Percentiles rank a stretch among this genome's conserved stretches.
Conservation (phyloP, 169 alveolate genomes). For the Plasmodium gaboni region DNA sequence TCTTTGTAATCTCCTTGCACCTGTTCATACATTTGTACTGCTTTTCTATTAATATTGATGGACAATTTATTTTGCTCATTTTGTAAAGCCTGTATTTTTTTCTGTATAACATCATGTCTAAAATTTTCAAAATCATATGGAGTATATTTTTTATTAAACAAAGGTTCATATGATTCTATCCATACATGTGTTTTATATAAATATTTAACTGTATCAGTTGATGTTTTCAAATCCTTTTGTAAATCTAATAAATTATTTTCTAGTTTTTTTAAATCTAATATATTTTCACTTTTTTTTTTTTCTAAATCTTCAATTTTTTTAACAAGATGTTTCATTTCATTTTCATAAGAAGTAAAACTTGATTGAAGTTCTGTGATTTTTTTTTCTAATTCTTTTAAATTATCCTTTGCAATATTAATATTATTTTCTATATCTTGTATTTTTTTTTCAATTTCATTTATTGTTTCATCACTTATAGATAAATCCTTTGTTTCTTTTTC, state of each 20-base stretch:
- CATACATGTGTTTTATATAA: slow-evolving; percentile 80
- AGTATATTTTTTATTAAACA: slow-evolving; percentile 80
- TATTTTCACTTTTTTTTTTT: slow-evolving; percentile 77
- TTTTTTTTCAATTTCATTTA: slow-evolving; percentile 51
- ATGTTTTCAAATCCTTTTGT: slow-evolving; percentile 80
- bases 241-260: slow-evolving; percentile 79
- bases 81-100: slow-evolving; percentile 87
- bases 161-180: slow-evolving; percentile 79
- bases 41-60: slow-evolving; percentile 94
- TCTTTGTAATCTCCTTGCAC: slow-evolving; percentile 92
- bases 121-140: slow-evolving; percentile 82
- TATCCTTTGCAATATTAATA: slow-evolving; percentile 60
- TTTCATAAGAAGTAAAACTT: slow-evolving; percentile 78
- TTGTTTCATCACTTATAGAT: slow-evolving; percentile 53
- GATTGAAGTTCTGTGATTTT: slow-evolving; percentile 73
- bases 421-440: slow-evolving; percentile 41
- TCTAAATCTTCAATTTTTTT: slow-evolving; percentile 79
- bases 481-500: slow-evolving; percentile 70
- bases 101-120: slow-evolving; percentile 80
- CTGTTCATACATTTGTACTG: slow-evolving; percentile 94
- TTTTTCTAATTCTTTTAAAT: slow-evolving; percentile 73
- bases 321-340: slow-evolving; percentile 76
- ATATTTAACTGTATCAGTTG: slow-evolving; percentile 71
- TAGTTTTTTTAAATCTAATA: slow-evolving; percentile 77
- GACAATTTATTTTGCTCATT: slow-evolving; percentile 88